These are phyloP conservation scores for Hypoxylon sp. DNA, from an alignment of 2,329 filamentous ascomycete species.

Conservation along the genomic window DNA sequence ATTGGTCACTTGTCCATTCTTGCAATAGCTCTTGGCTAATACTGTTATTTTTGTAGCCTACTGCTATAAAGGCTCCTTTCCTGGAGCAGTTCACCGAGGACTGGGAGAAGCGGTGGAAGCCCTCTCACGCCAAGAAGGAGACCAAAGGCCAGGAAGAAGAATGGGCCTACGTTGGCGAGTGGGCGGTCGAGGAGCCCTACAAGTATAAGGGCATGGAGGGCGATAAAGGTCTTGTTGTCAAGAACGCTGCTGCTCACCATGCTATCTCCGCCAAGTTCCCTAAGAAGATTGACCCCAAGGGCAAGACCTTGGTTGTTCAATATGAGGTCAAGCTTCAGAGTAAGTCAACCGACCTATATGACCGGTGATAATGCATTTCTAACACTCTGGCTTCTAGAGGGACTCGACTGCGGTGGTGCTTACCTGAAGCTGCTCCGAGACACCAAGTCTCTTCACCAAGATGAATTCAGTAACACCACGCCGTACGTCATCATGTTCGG, in stretches of 20 bases:
- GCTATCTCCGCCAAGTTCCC: slow-evolving; percentile 99
- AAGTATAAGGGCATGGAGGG: slow-evolving; percentile 93
- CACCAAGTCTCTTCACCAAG: slow-evolving; percentile 95
- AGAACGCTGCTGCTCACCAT: slow-evolving; percentile 98
- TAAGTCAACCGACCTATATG: slow-evolving; percentile 65
- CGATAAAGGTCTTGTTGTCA: slow-evolving; percentile 97
- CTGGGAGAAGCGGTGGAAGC: slow-evolving; percentile 95
- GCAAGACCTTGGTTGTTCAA: slow-evolving; percentile 95
- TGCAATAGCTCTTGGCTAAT: slow-evolving; percentile 21
- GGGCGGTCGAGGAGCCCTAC: slow-evolving; percentile 94
- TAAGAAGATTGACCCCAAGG: slow-evolving; percentile 97
- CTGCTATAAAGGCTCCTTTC: slow-evolving; percentile 91
- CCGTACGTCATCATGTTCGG: slow-evolving; percentile 99
- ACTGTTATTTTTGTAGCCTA: slow-evolving; percentile 75
- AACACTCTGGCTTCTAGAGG: slow-evolving; percentile 70
- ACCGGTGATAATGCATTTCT: slow-evolving; percentile 50
- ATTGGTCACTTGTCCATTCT: slow-evolving; percentile 13
- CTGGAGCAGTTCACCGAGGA: slow-evolving; percentile 98
- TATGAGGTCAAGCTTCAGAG: slow-evolving; percentile 99
- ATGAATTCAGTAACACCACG: slow-evolving; percentile 97
- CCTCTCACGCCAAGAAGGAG: slow-evolving; percentile 97
- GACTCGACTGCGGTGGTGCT: slow-evolving; percentile 96
- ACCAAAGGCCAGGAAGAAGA: slow-evolving; percentile 85
- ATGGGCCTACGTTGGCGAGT: slow-evolving; percentile 97
- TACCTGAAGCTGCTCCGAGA: slow-evolving; percentile 99